Evolutionary conservation across 2,329 filamentous ascomycete species (phyloP).

Genomic region (Thielaviopsis punctulata): DNA sequence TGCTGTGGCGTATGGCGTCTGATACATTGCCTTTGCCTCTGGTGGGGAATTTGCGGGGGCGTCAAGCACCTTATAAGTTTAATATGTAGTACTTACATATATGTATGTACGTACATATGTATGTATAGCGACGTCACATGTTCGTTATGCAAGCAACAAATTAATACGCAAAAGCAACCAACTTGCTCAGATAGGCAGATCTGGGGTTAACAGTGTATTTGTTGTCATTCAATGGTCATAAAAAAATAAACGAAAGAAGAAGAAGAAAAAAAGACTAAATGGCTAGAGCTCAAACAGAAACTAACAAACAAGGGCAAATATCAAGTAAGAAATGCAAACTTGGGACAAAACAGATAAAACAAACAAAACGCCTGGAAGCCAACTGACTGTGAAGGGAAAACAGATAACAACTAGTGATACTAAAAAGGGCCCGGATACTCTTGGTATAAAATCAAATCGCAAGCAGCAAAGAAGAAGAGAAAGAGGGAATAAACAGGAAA

Average conservation of each 20-base stretch:
- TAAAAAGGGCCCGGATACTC: slow-evolving; percentile 16
- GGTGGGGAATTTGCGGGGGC: too few relatives aligned
- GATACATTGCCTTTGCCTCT: too few relatives aligned
- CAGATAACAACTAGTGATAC: too few relatives aligned
- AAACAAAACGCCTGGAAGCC: background rate
- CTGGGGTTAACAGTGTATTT: background rate
- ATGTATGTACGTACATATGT: too few relatives aligned
- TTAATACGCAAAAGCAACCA: background rate
- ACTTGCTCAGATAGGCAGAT: background rate
- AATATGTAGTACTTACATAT: too few relatives aligned
- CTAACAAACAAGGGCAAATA: background rate
- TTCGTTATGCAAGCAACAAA: too few relatives aligned
- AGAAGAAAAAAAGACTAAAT: slow-evolving; percentile 10
- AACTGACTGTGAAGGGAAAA: slow-evolving; percentile 8
- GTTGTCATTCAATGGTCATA: background rate
- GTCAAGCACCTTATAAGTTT: too few relatives aligned
- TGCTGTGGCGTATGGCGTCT: too few relatives aligned
- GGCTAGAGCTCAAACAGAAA: background rate
- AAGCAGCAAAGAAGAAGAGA: slow-evolving; percentile 8
- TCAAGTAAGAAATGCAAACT: slow-evolving; percentile 1
- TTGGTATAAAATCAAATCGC: slow-evolving; percentile 10
- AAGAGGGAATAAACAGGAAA: slow-evolving; percentile 10
- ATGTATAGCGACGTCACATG: too few relatives aligned
- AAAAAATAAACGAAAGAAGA: slow-evolving; percentile 9
- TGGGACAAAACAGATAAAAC: background rate